Evolutionary conservation across 176 grass and related monocot genomes (phyloP), one percentile per base, ranked within the genome.

Genomic region (Oryza meyeriana): DNA sequence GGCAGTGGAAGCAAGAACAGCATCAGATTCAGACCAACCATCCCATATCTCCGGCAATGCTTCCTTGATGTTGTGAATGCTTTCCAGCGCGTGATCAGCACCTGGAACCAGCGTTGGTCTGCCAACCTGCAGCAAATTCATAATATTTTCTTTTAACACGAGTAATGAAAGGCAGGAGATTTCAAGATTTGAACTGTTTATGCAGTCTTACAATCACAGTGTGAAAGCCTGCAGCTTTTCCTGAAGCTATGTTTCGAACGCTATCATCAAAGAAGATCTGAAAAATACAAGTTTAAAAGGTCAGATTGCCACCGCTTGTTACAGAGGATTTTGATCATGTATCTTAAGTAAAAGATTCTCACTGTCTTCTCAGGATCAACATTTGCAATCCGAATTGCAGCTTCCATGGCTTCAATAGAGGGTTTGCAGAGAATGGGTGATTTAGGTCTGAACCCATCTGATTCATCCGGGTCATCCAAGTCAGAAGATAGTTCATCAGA

Each of bases 251-350:
- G 61, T 96, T 93, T 45, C 93, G 33, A 13, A 62, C 55, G 76
- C 93, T 93, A 7, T 96, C 90, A 25, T 96, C 76, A 25, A 96
- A 92, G 48, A 96, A 87, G 27, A 96, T 85, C 90, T 96, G 70
- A 72, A 82, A 85, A 85, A 69, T 59, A 67, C 9, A 81, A 41
- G 9, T 65, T 24, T 3, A 18, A 38, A 65, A 24, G 25, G 61
- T 27, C 24, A 69, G 40, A 9, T 24, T 27, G 0, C 52, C 2
- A 32, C 79, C 65, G 20, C 5, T 47, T 28, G 44, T 3, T 65
- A 33, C 11, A 3, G 32, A 9, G 7, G 34, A 8, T 32, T 61
- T 80, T 48, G 50, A 13, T 5, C 13, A 25, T 69, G 69, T 59
- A 32, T 47, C 34, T 59, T 26, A 7, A 39, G 41, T 31, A 12